A percentile compares a stretch with the other conserved stretches of the same genome.
Evolutionary conservation across 345 rosid species (phyloP).

Genomic region (Reutealis trisperma): DNA sequence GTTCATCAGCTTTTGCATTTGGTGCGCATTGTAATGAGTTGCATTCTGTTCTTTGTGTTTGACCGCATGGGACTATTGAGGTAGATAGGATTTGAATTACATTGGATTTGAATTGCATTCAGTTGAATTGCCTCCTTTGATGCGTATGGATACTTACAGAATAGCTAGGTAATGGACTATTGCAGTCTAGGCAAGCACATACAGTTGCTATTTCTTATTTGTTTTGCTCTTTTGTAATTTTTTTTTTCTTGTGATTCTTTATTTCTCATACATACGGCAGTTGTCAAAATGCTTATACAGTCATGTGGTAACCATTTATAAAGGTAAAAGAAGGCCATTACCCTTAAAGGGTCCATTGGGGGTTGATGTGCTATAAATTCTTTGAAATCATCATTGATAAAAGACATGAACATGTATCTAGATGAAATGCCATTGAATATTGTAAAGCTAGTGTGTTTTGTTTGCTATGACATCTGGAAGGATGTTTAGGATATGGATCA

Average conservation of each 20-base stretch:
- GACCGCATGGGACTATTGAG: not conserved
- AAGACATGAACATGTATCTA: no score
- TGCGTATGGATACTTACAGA: not conserved
- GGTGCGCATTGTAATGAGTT: not conserved
- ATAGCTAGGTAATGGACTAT: not conserved
- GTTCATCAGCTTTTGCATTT: not conserved
- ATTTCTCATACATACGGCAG: not conserved
- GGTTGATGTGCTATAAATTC: not conserved
- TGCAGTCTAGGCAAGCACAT: not conserved
- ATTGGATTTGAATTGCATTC: not conserved
- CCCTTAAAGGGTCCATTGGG: not conserved
- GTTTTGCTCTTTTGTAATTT: not conserved
- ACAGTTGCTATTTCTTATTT: not conserved
- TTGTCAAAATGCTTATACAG: not conserved
- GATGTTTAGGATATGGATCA: not conserved
- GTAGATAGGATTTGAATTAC: not conserved
- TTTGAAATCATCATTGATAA: not conserved
- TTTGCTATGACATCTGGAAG: not conserved
- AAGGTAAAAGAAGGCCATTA: not conserved
- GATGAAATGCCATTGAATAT: no score
- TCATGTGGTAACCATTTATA: not conserved
- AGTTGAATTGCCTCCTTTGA: not conserved
- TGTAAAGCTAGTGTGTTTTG: no score
- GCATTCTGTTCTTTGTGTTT: not conserved
- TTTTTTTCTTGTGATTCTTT: not conserved